These are phyloP conservation scores for Capsicum rhomboideum DNA, from an alignment of 257 asterid species.

Conservation along the genomic window DNA sequence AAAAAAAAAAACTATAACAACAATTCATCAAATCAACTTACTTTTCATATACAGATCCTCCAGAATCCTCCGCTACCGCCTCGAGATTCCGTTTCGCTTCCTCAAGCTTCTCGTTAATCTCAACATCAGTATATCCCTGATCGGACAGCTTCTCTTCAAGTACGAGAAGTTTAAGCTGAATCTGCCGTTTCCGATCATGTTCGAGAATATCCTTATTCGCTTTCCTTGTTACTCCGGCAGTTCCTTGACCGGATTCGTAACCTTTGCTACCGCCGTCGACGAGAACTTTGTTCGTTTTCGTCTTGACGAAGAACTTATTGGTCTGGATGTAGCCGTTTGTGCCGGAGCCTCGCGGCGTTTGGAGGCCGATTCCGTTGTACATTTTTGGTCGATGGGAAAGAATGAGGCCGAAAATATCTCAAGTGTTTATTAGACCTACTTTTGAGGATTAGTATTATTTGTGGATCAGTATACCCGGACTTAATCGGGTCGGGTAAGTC, in stretches of 20 bases:
- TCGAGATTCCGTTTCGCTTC: slow-evolving; percentile 58
- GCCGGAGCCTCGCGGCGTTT: slow-evolving; percentile 89
- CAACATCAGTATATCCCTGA: slow-evolving; percentile 69
- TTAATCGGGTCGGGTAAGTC: no score
- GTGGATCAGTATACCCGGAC: no score
- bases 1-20: background rate
- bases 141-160: slow-evolving; percentile 69
- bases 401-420: background rate
- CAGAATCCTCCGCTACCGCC: slow-evolving; percentile 43
- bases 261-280: slow-evolving; percentile 45
- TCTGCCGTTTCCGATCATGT: slow-evolving; percentile 93
- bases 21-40: background rate
- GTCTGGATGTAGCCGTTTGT: slow-evolving; percentile 83
- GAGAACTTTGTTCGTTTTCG: slow-evolving; percentile 58
- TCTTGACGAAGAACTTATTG: slow-evolving; percentile 43
- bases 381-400: slow-evolving; percentile 11
- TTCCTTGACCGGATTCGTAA: slow-evolving; percentile 59
- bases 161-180: slow-evolving; percentile 64
- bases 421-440: background rate
- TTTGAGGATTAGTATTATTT: no score
- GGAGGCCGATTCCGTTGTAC: slow-evolving; percentile 93
- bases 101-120: slow-evolving; percentile 60
- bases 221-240: slow-evolving; percentile 52
- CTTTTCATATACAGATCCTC: slow-evolving; percentile 14
- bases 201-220: slow-evolving; percentile 70